Percentiles rank a stretch among this genome's conserved stretches.
Evolutionary conservation across 352 stramenopile genomes (phyloP).

Genomic region (Pythium apleroticum): DNA sequence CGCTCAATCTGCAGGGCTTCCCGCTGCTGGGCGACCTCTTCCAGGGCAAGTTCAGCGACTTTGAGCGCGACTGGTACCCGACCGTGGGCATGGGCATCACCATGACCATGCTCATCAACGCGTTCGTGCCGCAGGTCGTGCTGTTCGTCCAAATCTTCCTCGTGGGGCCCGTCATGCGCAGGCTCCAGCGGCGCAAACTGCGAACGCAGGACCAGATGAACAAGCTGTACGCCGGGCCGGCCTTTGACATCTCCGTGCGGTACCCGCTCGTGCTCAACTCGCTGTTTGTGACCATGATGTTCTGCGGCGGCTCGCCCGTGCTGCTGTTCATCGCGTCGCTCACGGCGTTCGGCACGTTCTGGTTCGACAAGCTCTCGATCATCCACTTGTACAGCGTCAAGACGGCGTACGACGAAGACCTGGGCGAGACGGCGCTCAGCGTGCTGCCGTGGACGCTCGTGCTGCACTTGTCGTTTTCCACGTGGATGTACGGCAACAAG

Average conservation of each 20-base stretch:
- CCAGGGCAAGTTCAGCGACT: conserved; percentile 77
- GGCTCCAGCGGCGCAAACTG: conserved; percentile 39
- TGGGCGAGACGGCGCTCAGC: conserved; percentile 56
- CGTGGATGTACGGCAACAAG: conserved; percentile 85
- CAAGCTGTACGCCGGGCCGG: conserved; percentile 65
- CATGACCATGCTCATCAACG: conserved; percentile 87
- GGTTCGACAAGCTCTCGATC: conserved; percentile 82
- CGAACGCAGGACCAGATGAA: conserved; percentile 80
- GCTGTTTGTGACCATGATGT: conserved; percentile 83
- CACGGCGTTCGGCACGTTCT: conserved; percentile 61
- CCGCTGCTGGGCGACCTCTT: conserved; percentile 61
- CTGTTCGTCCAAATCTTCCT: conserved; percentile 63
- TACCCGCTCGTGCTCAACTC: conserved; percentile 87
- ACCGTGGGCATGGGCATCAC: conserved; percentile 87
- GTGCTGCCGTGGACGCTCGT: conserved; percentile 73
- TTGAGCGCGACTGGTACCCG: conserved; percentile 86
- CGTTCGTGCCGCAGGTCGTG: conserved; percentile 57
- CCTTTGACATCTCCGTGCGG: conserved; percentile 75
- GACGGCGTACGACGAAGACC: conserved; percentile 76
- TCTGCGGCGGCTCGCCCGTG: conserved; percentile 75
- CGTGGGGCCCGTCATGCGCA: conserved; percentile 49
- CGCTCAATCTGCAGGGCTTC: conserved; percentile 39
- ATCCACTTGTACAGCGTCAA: conserved; percentile 76
- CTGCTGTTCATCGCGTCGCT: conserved; percentile 76
- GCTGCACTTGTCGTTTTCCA: conserved; percentile 69